Evolutionary conservation across 805 yeast genomes (phyloP), one percentile per base, ranked within the genome.

Genomic region (Schwanniomyces vanrijiae): DNA sequence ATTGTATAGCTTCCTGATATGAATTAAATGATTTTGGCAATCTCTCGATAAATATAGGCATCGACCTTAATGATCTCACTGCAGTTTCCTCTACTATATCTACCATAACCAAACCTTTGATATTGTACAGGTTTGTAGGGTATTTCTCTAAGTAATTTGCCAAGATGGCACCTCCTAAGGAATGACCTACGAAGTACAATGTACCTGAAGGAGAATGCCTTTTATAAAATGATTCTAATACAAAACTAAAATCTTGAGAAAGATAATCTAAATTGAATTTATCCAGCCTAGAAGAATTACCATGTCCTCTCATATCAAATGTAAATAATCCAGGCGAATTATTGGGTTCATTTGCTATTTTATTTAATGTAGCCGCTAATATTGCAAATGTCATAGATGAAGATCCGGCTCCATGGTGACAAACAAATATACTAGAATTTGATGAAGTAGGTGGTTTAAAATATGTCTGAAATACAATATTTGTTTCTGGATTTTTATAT

Each of bases 51-150:
- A 88, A 88, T n/a, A 62, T 55, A 6, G 82, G 77, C 88, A 94
- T 91, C 4, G 81, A 72, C 3, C 60, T 58, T 5, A 94, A 68
- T 0, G 96, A 83, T 33, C 77, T 76, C 1, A 86, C 74, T 0
- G 98, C 97, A 0, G 94, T 85, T 49, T 91, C 98, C 61, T 94
- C 99, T 1, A 94, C 97, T 2, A 94, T 94, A 64, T 94, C 99
- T 14, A 94, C 67, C 74, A 91, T 82, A 0, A 81, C 78, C 2
- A 94, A 65, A 0, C 98, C 99, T 29, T 78, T 73, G 2, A 88
- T 60, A 4, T 55, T 56, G 59, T 16, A 62, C 38, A 28, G 45
- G 16, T 6, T 26, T 19, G 66, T 52, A 2, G 56, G 53, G 6
- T 51, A 29, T 3, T 57, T 51, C 9, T 60, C 43, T 4, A 81